These are phyloP conservation scores for Cucurbita ficifolia DNA, from an alignment of 306 rosid species.

Conservation along the genomic window DNA sequence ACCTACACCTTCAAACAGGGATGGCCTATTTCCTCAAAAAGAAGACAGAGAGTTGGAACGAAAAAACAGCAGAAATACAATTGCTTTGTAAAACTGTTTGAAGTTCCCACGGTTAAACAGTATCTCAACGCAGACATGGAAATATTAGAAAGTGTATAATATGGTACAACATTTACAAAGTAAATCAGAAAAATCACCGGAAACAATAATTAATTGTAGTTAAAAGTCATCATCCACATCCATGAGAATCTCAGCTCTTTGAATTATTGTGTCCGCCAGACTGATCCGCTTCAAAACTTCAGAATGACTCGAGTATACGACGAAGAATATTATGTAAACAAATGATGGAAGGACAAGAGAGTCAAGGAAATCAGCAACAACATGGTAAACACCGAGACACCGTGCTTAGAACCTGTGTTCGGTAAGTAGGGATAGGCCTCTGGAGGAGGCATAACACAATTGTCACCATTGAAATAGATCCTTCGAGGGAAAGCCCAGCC, in stretches of 20 bases:
- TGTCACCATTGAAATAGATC: conserved; percentile 81
- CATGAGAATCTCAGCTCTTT: not conserved
- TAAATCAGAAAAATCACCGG: not conserved
- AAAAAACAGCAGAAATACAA: not conserved
- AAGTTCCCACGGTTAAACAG: not conserved
- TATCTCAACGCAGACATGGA: not conserved
- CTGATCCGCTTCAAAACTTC: not conserved
- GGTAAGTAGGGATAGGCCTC: conserved; percentile 76
- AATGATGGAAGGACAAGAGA: not conserved
- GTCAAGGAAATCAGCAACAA: not conserved
- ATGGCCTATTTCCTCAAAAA: conserved; percentile 72
- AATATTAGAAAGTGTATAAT: not conserved
- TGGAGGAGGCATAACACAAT: conserved; percentile 89
- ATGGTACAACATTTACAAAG: conserved; percentile 7
- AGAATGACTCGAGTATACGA: not conserved
- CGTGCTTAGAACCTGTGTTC: conserved; percentile 26
- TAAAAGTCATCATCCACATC: not conserved
- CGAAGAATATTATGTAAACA: not conserved
- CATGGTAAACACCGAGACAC: conserved; percentile 15
- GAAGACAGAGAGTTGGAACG: not conserved
- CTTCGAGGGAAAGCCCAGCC: conserved; percentile 94
- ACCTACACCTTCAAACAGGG: conserved; percentile 83
- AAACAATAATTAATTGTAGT: not conserved
- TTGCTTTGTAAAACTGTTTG: not conserved
- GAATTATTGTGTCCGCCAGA: not conserved